These are phyloP conservation scores for Penicillium subrubescens DNA, from an alignment of 495 filamentous ascomycete species.

Conservation along the genomic window DNA sequence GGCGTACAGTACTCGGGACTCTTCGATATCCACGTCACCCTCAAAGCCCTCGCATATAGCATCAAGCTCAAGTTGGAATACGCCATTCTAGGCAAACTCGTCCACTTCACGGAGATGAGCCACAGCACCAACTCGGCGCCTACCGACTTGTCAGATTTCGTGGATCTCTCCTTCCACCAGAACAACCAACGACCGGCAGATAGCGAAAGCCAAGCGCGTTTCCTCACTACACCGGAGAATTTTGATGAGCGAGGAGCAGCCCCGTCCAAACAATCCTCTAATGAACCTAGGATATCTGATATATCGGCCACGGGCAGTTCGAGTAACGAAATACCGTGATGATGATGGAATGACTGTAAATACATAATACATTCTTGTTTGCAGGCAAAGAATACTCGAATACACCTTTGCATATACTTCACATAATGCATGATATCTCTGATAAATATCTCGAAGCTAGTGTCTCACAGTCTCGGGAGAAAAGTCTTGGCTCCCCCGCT, in stretches of 20 bases:
- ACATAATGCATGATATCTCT: not conserved
- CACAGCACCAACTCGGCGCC: constrained; percentile 22
- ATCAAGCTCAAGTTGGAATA: constrained; percentile 61
- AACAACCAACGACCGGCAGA: constrained; percentile 13
- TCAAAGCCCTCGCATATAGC: constrained; percentile 56
- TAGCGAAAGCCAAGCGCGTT: constrained; percentile 22
- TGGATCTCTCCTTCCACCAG: constrained; percentile 29
- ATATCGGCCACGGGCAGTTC: constrained; percentile 7
- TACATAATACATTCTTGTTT: constrained; percentile 10
- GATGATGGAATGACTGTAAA: constrained; percentile 15
- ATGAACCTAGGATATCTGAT: constrained; percentile 13
- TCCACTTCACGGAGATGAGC: constrained; percentile 30
- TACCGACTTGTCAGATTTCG: constrained; percentile 33
- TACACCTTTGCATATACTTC: not conserved
- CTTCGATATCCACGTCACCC: constrained; percentile 51
- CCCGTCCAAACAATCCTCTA: constrained; percentile 20
- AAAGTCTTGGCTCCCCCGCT: constrained; percentile 10
- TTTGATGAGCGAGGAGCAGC: constrained; percentile 4
- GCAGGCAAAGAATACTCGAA: not conserved
- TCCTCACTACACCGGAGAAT: constrained; percentile 9
- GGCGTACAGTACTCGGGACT: constrained; percentile 45
- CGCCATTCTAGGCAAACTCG: constrained; percentile 50
- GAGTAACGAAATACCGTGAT: constrained; percentile 6
- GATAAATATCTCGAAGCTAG: not conserved
- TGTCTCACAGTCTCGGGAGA: constrained; percentile 2